Evolutionary conservation across 352 stramenopile species (phyloP).

Genomic region (Phytophthora fragariaefolia): DNA sequence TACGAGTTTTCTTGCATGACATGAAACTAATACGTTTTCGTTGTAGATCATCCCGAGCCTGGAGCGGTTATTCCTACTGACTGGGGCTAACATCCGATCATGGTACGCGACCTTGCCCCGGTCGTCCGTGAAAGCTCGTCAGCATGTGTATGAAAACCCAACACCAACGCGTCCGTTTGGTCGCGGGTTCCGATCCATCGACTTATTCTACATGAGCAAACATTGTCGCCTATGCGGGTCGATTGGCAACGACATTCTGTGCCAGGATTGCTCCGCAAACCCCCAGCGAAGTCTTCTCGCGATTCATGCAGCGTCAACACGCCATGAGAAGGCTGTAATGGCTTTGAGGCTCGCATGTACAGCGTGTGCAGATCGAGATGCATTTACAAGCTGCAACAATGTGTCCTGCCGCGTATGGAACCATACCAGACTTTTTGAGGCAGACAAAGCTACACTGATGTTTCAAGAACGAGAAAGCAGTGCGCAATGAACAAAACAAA

Average conservation of each 20-base stretch:
- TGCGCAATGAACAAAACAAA: slow-evolving; percentile 27
- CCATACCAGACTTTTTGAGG: slow-evolving; percentile 50
- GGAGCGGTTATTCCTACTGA: slow-evolving; percentile 84
- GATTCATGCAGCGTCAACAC: slow-evolving; percentile 50
- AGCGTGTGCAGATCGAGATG: slow-evolving; percentile 60
- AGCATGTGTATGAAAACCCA: slow-evolving; percentile 29
- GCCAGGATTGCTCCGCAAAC: slow-evolving; percentile 55
- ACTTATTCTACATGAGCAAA: slow-evolving; percentile 87
- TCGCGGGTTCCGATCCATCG: slow-evolving; percentile 60
- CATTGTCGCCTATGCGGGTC: slow-evolving; percentile 78
- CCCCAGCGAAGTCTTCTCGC: slow-evolving; percentile 75
- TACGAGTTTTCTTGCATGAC: background rate
- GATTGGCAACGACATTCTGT: slow-evolving; percentile 62
- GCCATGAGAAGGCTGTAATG: slow-evolving; percentile 51
- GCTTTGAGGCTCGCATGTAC: slow-evolving; percentile 48
- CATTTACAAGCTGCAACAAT: slow-evolving; percentile 57
- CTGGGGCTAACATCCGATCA: slow-evolving; percentile 75
- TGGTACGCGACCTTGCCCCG: slow-evolving; percentile 79
- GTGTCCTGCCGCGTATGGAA: slow-evolving; percentile 75
- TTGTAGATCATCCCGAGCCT: slow-evolving; percentile 80
- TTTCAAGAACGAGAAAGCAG: slow-evolving; percentile 32
- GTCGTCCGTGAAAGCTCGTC: slow-evolving; percentile 60
- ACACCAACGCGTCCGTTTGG: slow-evolving; percentile 21
- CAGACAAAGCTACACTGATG: slow-evolving; percentile 44
- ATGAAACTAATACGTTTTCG: slow-evolving; percentile 5